Evolutionary conservation across 75 land plant species (phyloP).

Genomic region (Azolla pinnata): DNA sequence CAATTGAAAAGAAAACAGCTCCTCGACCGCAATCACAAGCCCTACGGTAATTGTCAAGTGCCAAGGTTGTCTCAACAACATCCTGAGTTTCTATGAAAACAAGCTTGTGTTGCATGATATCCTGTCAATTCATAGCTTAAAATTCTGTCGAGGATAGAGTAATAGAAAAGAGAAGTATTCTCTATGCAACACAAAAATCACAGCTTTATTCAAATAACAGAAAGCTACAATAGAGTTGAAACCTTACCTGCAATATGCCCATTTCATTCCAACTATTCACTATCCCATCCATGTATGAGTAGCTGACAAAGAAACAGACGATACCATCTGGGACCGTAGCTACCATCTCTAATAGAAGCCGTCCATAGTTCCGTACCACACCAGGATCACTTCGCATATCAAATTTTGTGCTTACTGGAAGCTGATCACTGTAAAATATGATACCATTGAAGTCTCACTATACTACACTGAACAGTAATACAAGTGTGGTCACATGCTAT

Average conservation of each 20-base stretch:
- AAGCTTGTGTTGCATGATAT: conserved; percentile 96
- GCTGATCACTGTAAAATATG: conserved; percentile 70
- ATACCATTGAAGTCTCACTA: background rate
- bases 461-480: no score
- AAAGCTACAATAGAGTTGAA: background rate
- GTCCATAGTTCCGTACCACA: conserved; percentile 94
- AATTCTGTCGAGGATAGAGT: no score
- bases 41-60: conserved; percentile 86
- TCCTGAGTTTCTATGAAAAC: conserved; percentile 99
- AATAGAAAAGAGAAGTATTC: no score
- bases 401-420: conserved; percentile 95
- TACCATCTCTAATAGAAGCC: conserved; percentile 92
- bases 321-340: conserved; percentile 96
- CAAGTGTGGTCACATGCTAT: no score
- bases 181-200: no score
- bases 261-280: conserved; percentile 96
- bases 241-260: conserved; percentile 80
- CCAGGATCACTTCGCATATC: conserved; percentile 99
- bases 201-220: no score
- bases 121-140: conserved; percentile 38
- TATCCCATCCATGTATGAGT: conserved; percentile 98
- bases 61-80: conserved; percentile 95
- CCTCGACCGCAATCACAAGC: conserved; percentile 99
- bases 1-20: conserved; percentile 98
- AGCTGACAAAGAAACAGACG: conserved; percentile 99